phyloP scores from a whole-genome alignment of 1,284 basidiomycete species.

The Porogramme epimiltina region DNA sequence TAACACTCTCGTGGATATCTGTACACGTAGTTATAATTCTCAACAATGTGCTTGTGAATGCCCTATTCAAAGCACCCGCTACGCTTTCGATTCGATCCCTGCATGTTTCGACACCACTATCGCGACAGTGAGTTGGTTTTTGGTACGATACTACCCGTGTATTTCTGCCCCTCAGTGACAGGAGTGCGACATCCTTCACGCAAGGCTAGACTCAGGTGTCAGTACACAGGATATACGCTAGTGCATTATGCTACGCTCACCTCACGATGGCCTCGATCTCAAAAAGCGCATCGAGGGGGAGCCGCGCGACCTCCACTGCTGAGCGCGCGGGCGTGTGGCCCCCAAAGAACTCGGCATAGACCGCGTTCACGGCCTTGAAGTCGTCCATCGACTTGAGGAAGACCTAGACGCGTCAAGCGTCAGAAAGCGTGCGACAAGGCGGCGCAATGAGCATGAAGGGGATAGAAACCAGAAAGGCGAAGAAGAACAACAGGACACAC shows the following conservation, averaged over 20 bases:
- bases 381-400: conserved; percentile 95
- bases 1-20: no score
- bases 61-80: no score
- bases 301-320: conserved; percentile 80
- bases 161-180: no score
- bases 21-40: no score
- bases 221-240: background rate
- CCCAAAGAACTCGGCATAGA: conserved; percentile 84
- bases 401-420: conserved; percentile 49
- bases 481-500: conserved; percentile 42
- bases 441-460: background rate
- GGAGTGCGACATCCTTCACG: background rate
- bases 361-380: conserved; percentile 81
- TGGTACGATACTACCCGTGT: no score
- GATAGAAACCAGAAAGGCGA: background rate
- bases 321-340: conserved; percentile 92
- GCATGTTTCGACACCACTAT: no score
- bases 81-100: no score
- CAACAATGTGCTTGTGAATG: no score
- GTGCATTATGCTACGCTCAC: conserved; percentile 14
- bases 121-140: no score
- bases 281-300: conserved; percentile 82
- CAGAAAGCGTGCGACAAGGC: background rate
- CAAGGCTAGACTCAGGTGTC: background rate
- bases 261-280: conserved; percentile 90